Conservation (phyloP, 2,329 filamentous ascomycete species). For the Alternaria gansuensis region DNA sequence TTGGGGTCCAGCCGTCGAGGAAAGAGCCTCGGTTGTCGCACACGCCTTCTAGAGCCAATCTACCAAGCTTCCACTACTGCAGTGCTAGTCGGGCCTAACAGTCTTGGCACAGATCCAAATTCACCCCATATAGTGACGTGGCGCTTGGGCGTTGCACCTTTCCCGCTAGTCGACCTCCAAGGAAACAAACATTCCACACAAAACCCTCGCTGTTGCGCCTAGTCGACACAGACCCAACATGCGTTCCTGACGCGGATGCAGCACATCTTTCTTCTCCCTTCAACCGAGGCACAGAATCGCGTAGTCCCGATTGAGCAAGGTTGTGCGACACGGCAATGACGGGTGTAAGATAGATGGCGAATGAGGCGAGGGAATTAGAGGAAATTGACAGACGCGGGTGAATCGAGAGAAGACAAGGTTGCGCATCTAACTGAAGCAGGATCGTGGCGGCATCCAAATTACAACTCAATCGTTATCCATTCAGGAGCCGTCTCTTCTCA, state of each 20-base stretch:
- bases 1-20: neutral
- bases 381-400: constrained; percentile 12
- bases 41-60: constrained; percentile 11
- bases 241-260: constrained; percentile 20
- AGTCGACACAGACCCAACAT: constrained; percentile 18
- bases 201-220: constrained; percentile 27
- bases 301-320: neutral
- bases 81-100: constrained; percentile 17
- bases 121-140: constrained; percentile 27
- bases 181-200: constrained; percentile 5
- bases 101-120: constrained; percentile 29
- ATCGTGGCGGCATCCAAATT: neutral
- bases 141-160: constrained; percentile 17
- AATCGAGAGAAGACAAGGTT: constrained; percentile 14
- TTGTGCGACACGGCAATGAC: constrained; percentile 15
- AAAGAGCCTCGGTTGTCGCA: constrained; percentile 5
- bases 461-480: neutral
- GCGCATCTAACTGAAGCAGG: constrained; percentile 17
- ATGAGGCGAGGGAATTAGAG: constrained; percentile 4
- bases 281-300: constrained; percentile 19
- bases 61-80: constrained; percentile 34
- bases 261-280: constrained; percentile 13
- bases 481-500: neutral
- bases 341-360: constrained; percentile 5
- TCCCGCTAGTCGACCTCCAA: constrained; percentile 9